Evolutionary conservation across 768 basidiomycete genomes (phyloP).

Genomic region (Serendipita indica): DNA sequence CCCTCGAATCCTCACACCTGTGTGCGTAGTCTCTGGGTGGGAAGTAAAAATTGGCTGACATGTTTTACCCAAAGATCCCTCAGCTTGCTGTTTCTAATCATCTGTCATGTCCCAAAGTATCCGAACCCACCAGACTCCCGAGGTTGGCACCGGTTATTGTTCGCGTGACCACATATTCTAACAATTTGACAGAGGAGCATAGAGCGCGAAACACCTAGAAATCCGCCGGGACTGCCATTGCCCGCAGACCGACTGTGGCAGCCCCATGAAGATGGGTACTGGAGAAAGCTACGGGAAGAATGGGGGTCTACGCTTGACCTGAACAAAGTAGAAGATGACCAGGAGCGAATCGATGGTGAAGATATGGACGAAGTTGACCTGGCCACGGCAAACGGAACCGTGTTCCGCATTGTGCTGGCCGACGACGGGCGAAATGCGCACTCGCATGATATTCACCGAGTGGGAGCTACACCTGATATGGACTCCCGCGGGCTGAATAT

Average conservation of each 20-base stretch:
- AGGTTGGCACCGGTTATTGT: no score
- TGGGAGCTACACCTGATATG: background rate
- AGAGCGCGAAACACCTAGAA: background rate
- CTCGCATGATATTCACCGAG: no score
- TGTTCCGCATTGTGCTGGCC: conserved; percentile 1
- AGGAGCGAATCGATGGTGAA: background rate
- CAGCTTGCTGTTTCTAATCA: no score
- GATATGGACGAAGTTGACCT: background rate
- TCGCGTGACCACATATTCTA: no score
- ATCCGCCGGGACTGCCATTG: background rate
- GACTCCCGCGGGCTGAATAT: background rate
- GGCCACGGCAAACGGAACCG: background rate
- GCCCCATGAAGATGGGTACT: conserved; percentile 7
- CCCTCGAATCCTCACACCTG: no score
- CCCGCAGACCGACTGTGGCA: conserved; percentile 1
- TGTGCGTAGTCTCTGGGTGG: no score
- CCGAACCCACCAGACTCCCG: no score
- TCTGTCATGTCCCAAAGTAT: no score
- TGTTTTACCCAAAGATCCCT: no score
- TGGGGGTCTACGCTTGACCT: background rate
- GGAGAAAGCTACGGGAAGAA: background rate
- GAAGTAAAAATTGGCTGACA: no score
- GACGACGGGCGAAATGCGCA: background rate
- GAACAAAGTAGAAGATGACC: background rate
- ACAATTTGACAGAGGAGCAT: no score